phyloP scores from a whole-genome alignment of 345 rosid species.

The Populus simonii region DNA sequence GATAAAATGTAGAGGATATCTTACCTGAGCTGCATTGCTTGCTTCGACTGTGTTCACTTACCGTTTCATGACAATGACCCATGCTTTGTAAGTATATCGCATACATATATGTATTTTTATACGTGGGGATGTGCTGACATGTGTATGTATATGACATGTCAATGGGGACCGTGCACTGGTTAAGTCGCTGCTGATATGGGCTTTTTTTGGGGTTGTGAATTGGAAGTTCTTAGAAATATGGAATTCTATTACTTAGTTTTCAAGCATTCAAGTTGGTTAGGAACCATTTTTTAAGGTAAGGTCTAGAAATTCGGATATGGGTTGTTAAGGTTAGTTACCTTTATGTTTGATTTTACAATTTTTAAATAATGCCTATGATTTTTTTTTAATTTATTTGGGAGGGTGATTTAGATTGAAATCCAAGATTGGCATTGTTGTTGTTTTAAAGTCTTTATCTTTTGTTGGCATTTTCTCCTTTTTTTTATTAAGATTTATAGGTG shows the following conservation, averaged over 20 bases:
- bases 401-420: neutral
- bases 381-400: slow-evolving; percentile 8
- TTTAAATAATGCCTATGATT: slow-evolving; percentile 25
- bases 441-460: neutral
- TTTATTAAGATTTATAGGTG: neutral
- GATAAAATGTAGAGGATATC: neutral
- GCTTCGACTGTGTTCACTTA: slow-evolving; percentile 3
- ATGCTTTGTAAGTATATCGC: neutral
- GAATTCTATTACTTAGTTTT: slow-evolving; percentile 40
- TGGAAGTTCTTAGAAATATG: neutral
- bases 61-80: slow-evolving; percentile 10
- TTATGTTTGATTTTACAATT: slow-evolving; percentile 8
- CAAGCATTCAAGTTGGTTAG: slow-evolving; percentile 59
- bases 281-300: slow-evolving; percentile 38
- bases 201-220: neutral
- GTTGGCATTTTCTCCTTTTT: neutral
- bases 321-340: slow-evolving; percentile 6
- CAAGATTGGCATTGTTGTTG: neutral
- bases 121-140: neutral
- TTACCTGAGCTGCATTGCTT: slow-evolving; percentile 23
- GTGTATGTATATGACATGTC: neutral
- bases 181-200: neutral
- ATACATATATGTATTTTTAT: neutral
- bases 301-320: slow-evolving; percentile 6
- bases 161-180: neutral